phyloP scores from a whole-genome alignment of 441 rosid genomes.

The Metrosideros polymorpha region DNA sequence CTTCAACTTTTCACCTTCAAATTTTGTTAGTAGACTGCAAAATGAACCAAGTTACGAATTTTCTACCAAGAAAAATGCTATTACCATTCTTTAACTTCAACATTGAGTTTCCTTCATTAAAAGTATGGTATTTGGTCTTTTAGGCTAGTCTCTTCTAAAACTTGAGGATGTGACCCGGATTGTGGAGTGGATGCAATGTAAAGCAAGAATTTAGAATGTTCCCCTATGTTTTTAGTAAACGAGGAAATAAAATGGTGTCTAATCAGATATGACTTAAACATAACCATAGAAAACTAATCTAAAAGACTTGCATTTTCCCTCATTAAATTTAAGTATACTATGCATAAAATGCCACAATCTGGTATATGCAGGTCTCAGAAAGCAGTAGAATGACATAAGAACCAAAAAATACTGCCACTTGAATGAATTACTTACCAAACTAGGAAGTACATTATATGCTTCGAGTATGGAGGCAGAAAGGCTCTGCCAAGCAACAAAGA shows the following conservation, averaged over 20 bases:
- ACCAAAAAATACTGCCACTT: background rate
- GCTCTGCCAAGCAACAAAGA: slow-evolving; percentile 26
- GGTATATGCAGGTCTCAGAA: background rate
- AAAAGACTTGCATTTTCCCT: background rate
- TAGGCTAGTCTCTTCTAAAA: background rate
- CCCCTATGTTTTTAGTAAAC: background rate
- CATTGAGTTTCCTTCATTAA: background rate
- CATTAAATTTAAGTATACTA: background rate
- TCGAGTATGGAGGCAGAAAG: slow-evolving; percentile 67
- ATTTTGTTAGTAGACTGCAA: background rate
- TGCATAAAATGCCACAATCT: background rate
- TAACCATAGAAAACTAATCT: background rate
- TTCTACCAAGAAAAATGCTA: background rate
- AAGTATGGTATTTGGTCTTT: background rate
- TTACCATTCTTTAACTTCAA: background rate
- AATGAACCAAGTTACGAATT: background rate
- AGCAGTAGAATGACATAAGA: background rate
- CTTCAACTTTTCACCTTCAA: background rate
- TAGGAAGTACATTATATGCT: slow-evolving; percentile 76
- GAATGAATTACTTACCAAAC: slow-evolving; percentile 47
- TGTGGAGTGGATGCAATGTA: background rate
- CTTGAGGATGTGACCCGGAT: background rate
- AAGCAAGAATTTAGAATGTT: background rate
- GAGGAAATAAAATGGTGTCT: background rate
- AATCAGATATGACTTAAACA: background rate